phyloP scores from a whole-genome alignment of 148 eudicot species.

The Chenopodium suecicum region DNA sequence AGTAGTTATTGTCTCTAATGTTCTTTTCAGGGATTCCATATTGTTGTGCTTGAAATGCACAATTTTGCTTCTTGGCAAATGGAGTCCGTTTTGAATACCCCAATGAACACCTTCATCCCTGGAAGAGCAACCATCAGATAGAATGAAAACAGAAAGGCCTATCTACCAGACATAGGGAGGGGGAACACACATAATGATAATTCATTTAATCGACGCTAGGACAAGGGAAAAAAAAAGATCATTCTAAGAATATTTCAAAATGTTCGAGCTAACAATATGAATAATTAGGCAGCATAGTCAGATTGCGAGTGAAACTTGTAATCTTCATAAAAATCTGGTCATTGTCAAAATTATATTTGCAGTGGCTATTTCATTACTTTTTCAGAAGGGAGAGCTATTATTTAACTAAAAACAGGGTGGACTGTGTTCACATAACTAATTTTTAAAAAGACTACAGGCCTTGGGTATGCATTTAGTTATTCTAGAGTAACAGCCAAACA shows the following conservation, averaged over 20 bases:
- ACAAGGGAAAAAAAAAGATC: neutral
- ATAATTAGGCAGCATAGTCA: too few relatives aligned
- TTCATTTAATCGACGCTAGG: neutral
- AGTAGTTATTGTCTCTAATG: conserved; percentile 65
- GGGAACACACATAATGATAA: neutral
- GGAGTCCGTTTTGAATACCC: conserved; percentile 96
- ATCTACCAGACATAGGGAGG: neutral
- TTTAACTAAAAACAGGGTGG: too few relatives aligned
- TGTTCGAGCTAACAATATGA: too few relatives aligned
- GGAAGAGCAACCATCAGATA: conserved; percentile 16
- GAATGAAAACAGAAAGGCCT: neutral
- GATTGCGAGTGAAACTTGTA: too few relatives aligned
- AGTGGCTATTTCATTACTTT: too few relatives aligned
- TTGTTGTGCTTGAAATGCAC: conserved; percentile 90
- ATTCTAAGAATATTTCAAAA: neutral
- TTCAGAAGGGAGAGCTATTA: too few relatives aligned
- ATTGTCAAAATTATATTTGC: too few relatives aligned
- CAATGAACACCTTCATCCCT: conserved; percentile 99
- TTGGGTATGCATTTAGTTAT: neutral
- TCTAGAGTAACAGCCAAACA: neutral
- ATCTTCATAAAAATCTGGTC: too few relatives aligned
- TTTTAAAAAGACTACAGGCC: neutral
- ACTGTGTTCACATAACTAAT: too few relatives aligned
- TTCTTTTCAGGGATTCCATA: conserved; percentile 62
- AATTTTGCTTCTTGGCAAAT: conserved; percentile 93